Conservation (phyloP, 768 basidiomycete species). For the Tremella fuciformis region DNA sequence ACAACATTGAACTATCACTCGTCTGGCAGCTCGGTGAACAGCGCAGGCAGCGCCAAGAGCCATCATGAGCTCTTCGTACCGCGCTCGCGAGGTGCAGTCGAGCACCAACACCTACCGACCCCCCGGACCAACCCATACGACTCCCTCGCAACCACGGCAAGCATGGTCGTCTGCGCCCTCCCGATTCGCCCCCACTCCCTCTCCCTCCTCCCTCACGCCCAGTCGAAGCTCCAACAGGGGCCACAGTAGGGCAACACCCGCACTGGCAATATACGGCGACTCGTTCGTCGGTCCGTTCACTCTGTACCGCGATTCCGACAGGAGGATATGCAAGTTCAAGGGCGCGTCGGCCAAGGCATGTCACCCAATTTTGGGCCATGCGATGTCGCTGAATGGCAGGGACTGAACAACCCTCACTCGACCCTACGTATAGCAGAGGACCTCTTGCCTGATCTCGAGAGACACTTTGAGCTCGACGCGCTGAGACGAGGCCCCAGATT, state of each 20-base stretch:
- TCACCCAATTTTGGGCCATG: background rate
- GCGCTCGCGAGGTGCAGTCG: too few species aligned
- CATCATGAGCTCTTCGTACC: too few species aligned
- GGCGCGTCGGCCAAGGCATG: slow-evolving; percentile 46
- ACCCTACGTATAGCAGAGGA: slow-evolving; percentile 40
- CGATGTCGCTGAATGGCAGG: slow-evolving; percentile 13
- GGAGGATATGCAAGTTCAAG: slow-evolving; percentile 34
- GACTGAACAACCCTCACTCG: slow-evolving; percentile 44
- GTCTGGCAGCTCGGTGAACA: too few species aligned
- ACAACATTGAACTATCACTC: too few species aligned
- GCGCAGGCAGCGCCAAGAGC: too few species aligned
- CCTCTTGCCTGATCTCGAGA: slow-evolving; percentile 30
- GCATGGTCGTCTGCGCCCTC: slow-evolving; percentile 1
- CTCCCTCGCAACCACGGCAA: too few species aligned
- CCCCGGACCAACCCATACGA: too few species aligned
- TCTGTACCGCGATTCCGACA: slow-evolving; percentile 33
- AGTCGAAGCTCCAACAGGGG: slow-evolving; percentile 11
- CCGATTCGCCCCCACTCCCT: slow-evolving; percentile 3
- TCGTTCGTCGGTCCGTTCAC: slow-evolving; percentile 45
- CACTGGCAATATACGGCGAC: slow-evolving; percentile 39
- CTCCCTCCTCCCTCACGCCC: slow-evolving; percentile 9
- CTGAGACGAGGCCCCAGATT: slow-evolving; percentile 20
- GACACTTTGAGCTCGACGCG: slow-evolving; percentile 18
- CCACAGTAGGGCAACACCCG: slow-evolving; percentile 1
- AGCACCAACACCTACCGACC: too few species aligned